Base-by-base conservation (phyloP, 495 filamentous ascomycete species). In the Hypoxylon fragiforme region DNA sequence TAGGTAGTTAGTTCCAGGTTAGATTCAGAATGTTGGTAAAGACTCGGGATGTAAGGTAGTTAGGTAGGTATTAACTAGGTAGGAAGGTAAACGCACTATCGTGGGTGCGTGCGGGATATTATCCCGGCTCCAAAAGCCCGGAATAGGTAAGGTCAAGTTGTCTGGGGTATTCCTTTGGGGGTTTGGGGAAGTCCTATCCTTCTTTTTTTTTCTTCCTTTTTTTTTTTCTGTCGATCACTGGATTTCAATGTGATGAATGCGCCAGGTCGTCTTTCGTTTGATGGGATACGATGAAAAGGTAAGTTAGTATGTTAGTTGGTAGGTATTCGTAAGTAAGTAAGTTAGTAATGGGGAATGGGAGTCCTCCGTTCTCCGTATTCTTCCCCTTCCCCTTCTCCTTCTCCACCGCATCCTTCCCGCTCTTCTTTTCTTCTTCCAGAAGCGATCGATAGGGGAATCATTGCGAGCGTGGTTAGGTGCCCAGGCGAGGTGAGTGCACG, bases 141-240 rank as follows among this genome's bases (percentile, higher is more conserved):
- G 32, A 56, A 62, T 56, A 51, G 58, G 58, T 21, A 62, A 52
- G 26, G 34, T 19, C 14, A 21, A 34, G n/a, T n/a, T 30, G 47
- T 38, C 52, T 13, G 52, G 58, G 51, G 44, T 62, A 51, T 15
- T 13, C n/a, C n/a, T n/a, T n/a, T n/a, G n/a, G n/a, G n/a, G n/a
- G n/a, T n/a, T 63, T 57, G 62, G 65, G 55, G 57, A 58, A 50
- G 42, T 44, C 50, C 53, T n/a, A n/a, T n/a, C n/a, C n/a, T n/a
- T n/a, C n/a, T n/a, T n/a, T n/a, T n/a, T n/a, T n/a, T n/a, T n/a
- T n/a, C n/a, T n/a, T n/a, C n/a, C n/a, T n/a, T n/a, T n/a, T n/a
- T n/a, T n/a, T n/a, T n/a, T n/a, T n/a, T n/a, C n/a, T n/a, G n/a
- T n/a, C 15, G 36, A 47, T 54, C 47, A 57, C 44, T 54, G 31